phyloP scores from a whole-genome alignment of 2,329 filamentous ascomycete species.

The Taxawa tesnikishii region DNA sequence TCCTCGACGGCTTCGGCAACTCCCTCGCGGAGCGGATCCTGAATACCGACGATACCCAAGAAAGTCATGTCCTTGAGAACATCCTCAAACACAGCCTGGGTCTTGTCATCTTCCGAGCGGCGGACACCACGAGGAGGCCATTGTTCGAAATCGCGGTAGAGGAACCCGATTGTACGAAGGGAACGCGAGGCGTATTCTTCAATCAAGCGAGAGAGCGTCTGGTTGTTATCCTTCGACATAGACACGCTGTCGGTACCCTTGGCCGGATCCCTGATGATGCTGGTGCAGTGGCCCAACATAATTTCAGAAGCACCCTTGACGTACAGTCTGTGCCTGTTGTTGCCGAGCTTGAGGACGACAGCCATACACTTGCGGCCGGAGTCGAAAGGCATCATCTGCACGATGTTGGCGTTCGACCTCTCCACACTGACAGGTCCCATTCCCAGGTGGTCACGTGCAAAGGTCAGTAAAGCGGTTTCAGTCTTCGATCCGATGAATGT shows the following conservation, averaged over 20 bases:
- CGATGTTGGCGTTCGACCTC: slow-evolving; percentile 48
- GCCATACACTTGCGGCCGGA: slow-evolving; percentile 59
- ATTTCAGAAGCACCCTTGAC: slow-evolving; percentile 42
- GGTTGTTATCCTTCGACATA: slow-evolving; percentile 45
- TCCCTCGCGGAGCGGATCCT: slow-evolving; percentile 58
- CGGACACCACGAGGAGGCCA: slow-evolving; percentile 62
- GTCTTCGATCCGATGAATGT: slow-evolving; percentile 66
- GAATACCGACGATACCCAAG: slow-evolving; percentile 60
- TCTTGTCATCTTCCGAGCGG: slow-evolving; percentile 46
- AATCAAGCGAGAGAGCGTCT: slow-evolving; percentile 54
- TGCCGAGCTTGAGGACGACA: slow-evolving; percentile 44
- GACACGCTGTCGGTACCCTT: slow-evolving; percentile 41
- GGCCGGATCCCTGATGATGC: slow-evolving; percentile 46
- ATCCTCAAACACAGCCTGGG: slow-evolving; percentile 53
- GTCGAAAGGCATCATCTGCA: slow-evolving; percentile 48
- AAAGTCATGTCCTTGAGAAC: slow-evolving; percentile 63
- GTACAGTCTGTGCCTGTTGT: slow-evolving; percentile 44
- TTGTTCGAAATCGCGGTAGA: slow-evolving; percentile 62
- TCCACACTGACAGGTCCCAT: slow-evolving; percentile 51
- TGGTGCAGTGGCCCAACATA: slow-evolving; percentile 33
- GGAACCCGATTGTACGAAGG: slow-evolving; percentile 70
- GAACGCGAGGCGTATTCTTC: slow-evolving; percentile 67
- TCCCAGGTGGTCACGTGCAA: slow-evolving; percentile 53
- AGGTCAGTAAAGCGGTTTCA: slow-evolving; percentile 61
- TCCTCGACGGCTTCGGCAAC: slow-evolving; percentile 55